These are phyloP conservation scores for Ascocoryne sarcoides DNA, from an alignment of 2,329 filamentous ascomycete genomes.

Conservation along the genomic window DNA sequence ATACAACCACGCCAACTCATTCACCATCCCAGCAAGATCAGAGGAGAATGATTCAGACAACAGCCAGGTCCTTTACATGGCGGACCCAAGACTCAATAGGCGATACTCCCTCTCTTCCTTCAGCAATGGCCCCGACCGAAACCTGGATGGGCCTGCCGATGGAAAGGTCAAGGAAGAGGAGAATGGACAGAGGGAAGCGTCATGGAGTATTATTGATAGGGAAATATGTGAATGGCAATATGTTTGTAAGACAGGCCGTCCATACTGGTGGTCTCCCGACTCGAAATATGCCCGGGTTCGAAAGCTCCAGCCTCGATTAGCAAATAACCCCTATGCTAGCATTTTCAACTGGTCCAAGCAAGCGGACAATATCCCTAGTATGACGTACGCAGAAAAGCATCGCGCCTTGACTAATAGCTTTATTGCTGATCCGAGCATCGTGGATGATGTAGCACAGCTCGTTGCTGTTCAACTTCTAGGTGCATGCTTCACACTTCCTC, in stretches of 20 bases:
- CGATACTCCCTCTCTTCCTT: constrained; percentile 19
- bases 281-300: constrained; percentile 15
- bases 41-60: constrained; percentile 14
- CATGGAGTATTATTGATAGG: constrained; percentile 23
- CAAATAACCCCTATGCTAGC: constrained; percentile 5
- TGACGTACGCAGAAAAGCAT: constrained; percentile 8
- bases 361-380: constrained; percentile 6
- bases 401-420: constrained; percentile 21
- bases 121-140: constrained; percentile 14
- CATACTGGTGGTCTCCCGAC: constrained; percentile 28
- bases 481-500: constrained; percentile 26
- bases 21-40: not conserved
- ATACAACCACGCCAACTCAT: not conserved
- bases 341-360: constrained; percentile 14
- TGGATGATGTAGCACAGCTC: constrained; percentile 24
- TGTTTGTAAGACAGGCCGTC: constrained; percentile 23
- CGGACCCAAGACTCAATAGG: constrained; percentile 3
- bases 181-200: constrained; percentile 3
- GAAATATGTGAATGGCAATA: constrained; percentile 28
- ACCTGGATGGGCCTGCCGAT: constrained; percentile 10
- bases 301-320: constrained; percentile 5
- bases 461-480: constrained; percentile 26
- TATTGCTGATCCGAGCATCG: constrained; percentile 10
- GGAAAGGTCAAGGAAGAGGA: not conserved
- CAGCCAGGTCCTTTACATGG: constrained; percentile 20